Base-by-base conservation (phyloP, 148 eudicot species). In the Bassia scoparia region DNA sequence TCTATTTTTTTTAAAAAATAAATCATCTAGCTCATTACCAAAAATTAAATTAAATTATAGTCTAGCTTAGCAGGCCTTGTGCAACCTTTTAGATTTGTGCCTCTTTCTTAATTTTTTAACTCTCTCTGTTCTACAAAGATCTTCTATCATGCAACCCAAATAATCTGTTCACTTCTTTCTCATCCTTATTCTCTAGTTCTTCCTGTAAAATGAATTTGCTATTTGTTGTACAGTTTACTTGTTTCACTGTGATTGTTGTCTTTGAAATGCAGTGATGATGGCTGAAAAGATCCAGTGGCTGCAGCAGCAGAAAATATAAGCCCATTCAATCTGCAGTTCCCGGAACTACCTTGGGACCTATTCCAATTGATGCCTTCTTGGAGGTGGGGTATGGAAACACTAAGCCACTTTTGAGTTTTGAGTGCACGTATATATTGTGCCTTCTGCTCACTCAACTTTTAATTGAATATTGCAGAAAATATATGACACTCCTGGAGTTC, bases 301-400 rank as follows among this genome's bases (percentile, higher is more conserved):
- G 96, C 96, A 56, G 83, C 90, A 27, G 97, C 98, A 71, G 83
- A 67, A 91, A 79, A 71, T 95, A 91, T 82, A 95, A 89, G 78
- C 98, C 98, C 53, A 89, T 95, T 67, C 98, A 95, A 81, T 95
- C 98, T 74, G 93, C 98, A 78, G 98, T 95, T 81, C 98, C 98
- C 29, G 98, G 98, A 71, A 95, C 98, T 74, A 95, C 98, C 58
- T n/a, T 95, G 77, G 98, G 98, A 71, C 96, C 98, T 61, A 95
- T 95, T 76, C 87, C 78, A 52, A 95, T 95, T 67, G 81, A 95
- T 77, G 96, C 97, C n/a, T 95, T 95, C 81, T 77, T 21, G 86
- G 93, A 65, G 98, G 98, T 80, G 98, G 91, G 90, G 98, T 95
- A 88, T 80, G 92, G 63, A 31, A 59, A 53, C 49, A 38, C 49